Percentiles rank a stretch among this genome's conserved stretches.
Conservation (phyloP, 75 land plant genomes). For the Pinus taeda region DNA sequence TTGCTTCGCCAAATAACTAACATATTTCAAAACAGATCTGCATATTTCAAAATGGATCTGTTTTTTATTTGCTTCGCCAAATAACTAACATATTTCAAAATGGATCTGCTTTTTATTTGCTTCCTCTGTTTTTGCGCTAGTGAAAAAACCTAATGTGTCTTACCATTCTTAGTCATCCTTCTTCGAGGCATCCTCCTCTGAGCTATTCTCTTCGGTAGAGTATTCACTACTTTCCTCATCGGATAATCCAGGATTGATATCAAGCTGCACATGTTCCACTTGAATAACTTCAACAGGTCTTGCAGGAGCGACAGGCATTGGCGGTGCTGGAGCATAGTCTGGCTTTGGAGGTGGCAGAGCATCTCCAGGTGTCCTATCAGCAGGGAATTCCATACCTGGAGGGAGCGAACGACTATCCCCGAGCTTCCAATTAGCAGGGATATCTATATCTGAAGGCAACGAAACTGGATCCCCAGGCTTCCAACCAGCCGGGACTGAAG, state of each 20-base stretch:
- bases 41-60: too few species aligned
- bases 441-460: constrained; percentile 47
- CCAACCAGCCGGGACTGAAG: constrained; percentile 85
- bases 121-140: too few species aligned
- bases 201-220: constrained; percentile 59
- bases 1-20: too few species aligned
- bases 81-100: too few species aligned
- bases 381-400: constrained; percentile 34
- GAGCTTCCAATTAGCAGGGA: constrained; percentile 93
- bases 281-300: constrained; percentile 50
- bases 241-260: constrained; percentile 67
- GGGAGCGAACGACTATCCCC: constrained; percentile 76
- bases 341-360: constrained; percentile 22
- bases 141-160: not conserved
- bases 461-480: constrained; percentile 82
- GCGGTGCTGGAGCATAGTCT: constrained; percentile 3
- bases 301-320: constrained; percentile 7
- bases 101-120: too few species aligned
- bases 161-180: constrained; percentile 39
- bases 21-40: too few species aligned
- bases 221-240: constrained; percentile 85
- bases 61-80: too few species aligned
- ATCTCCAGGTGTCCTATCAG: constrained; percentile 26
- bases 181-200: constrained; percentile 46
- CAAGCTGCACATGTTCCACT: constrained; percentile 73